A percentile compares a stretch with the other conserved stretches of the same genome.
These are phyloP conservation scores for Testicularia cyperi DNA, from an alignment of 1,284 basidiomycete genomes.

Conservation along the genomic window DNA sequence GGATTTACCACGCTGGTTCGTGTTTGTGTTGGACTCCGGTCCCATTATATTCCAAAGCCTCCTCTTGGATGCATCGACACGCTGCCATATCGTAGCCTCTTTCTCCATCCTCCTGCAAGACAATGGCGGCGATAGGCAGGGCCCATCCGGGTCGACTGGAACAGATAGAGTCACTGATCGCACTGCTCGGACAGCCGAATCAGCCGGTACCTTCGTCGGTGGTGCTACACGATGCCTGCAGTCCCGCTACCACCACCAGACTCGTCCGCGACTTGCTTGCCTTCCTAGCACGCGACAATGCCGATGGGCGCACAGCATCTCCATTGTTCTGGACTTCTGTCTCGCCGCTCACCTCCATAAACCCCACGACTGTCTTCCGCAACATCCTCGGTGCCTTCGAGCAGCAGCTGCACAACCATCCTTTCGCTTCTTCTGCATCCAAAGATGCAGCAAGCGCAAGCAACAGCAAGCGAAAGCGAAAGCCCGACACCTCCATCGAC, in stretches of 20 bases:
- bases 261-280: conserved; percentile 17
- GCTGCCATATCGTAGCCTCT: too few relatives aligned
- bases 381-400: conserved; percentile 25
- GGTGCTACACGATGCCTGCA: conserved; percentile 36
- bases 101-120: too few relatives aligned
- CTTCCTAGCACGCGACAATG: neutral
- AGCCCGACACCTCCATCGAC: conserved; percentile 30
- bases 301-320: neutral
- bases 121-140: neutral
- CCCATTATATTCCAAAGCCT: too few relatives aligned
- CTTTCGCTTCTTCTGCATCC: conserved; percentile 1
- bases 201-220: conserved; percentile 26
- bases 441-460: neutral
- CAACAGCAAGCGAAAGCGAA: neutral
- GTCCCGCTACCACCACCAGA: conserved; percentile 27
- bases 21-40: too few relatives aligned
- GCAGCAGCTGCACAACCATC: conserved; percentile 4
- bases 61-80: too few relatives aligned
- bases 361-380: conserved; percentile 29
- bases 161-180: conserved; percentile 13
- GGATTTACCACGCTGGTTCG: too few relatives aligned
- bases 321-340: conserved; percentile 16
- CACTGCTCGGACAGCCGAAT: conserved; percentile 12
- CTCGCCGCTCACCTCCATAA: conserved; percentile 32
- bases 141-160: conserved; percentile 16